phyloP scores from a whole-genome alignment of 2,329 filamentous ascomycete species.

The Phaeophleospora eucalypticola region DNA sequence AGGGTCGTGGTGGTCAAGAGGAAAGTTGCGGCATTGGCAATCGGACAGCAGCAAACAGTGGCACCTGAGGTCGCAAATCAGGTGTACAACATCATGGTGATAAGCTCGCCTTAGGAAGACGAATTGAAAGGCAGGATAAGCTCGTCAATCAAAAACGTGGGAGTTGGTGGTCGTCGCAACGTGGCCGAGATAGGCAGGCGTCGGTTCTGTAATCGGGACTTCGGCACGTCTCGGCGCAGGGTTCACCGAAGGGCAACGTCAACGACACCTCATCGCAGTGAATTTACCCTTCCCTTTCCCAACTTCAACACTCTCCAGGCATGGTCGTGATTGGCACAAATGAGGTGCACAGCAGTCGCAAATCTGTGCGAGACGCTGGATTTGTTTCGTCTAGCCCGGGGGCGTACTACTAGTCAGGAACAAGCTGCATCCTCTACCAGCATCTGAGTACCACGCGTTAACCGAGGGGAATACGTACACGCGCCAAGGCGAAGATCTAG shows the following conservation, averaged over 20 bases:
- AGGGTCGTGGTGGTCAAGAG: not conserved
- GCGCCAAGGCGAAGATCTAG: not conserved
- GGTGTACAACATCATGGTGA: not conserved
- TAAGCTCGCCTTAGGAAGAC: not conserved
- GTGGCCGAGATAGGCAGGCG: conserved; percentile 2
- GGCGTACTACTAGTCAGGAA: not conserved
- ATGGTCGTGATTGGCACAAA: not conserved
- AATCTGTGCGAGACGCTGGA: too few species aligned
- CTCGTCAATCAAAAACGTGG: not conserved
- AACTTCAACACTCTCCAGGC: not conserved
- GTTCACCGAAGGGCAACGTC: not conserved
- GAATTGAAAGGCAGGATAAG: not conserved
- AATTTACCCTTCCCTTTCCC: too few species aligned
- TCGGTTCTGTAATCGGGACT: not conserved
- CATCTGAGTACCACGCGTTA: not conserved
- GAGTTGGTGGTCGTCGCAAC: not conserved
- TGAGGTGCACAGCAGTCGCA: not conserved
- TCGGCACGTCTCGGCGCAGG: not conserved
- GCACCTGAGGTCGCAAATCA: not conserved
- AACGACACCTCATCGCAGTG: too few species aligned
- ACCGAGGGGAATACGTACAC: not conserved
- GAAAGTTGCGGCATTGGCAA: not conserved
- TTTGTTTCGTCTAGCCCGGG: too few species aligned
- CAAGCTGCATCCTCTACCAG: not conserved
- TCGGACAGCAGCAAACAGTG: not conserved